These are phyloP conservation scores for Colletotrichum euphorbiae DNA, from an alignment of 2,329 filamentous ascomycete genomes.

Conservation along the genomic window DNA sequence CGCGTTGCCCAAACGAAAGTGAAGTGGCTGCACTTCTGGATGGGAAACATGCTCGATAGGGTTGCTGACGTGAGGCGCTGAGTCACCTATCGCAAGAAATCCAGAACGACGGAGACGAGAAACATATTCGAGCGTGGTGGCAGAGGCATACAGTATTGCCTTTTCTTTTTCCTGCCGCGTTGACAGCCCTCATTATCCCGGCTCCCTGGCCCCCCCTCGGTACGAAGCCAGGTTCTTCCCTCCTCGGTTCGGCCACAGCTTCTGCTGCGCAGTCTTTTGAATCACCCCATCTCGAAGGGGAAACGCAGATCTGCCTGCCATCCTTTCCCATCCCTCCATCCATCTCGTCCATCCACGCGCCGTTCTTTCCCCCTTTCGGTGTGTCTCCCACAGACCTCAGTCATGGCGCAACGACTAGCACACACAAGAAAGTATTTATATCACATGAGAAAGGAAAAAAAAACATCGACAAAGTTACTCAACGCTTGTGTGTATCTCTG, in stretches of 20 bases:
- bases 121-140: background rate
- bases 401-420: background rate
- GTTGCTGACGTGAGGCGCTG: conserved; percentile 31
- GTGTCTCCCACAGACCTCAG: conserved; percentile 11
- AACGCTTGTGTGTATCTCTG: background rate
- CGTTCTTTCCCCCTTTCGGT: background rate
- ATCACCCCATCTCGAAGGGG: background rate
- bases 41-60: conserved; percentile 9
- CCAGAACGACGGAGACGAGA: background rate
- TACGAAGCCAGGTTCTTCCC: background rate
- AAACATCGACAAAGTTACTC: background rate
- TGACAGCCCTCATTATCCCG: conserved; percentile 5
- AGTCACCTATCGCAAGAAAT: conserved; percentile 22
- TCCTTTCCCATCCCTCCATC: conserved; percentile 6
- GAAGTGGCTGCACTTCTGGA: too few relatives aligned
- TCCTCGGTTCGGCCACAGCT: too few relatives aligned
- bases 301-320: background rate
- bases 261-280: too few relatives aligned
- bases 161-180: background rate
- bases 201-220: background rate
- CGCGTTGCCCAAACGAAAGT: too few relatives aligned
- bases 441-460: background rate
- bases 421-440: conserved; percentile 1
- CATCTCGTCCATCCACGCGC: background rate
- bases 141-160: background rate